Evolutionary conservation across 2,329 filamentous ascomycete genomes (phyloP), one percentile per base, ranked within the genome.

Genomic region (Colletotrichum limetticola): DNA sequence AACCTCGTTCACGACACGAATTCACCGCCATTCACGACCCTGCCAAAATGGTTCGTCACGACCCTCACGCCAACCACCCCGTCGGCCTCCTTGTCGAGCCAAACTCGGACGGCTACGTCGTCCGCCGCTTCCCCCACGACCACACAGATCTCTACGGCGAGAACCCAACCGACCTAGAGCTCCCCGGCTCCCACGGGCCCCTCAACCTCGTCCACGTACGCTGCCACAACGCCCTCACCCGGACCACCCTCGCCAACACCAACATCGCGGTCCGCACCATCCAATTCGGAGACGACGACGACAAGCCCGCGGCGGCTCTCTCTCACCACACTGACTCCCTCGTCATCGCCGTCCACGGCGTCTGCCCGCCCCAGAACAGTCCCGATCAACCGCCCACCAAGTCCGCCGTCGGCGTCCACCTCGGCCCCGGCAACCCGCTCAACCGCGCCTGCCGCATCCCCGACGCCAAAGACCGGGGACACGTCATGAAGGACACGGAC

Each of bases 41-140:
- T 8, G 42, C 42, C 22, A 46, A 63, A 8, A 55, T 64, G 61
- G 53, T 30, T n/a, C n/a, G 22, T 28, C 61, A 53, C n/a, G 46
- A 63, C n/a, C 61, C 61, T 5, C 46, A 63, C 28, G 28, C 28
- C 46, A 46, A 35, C 28, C 61, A 64, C 30, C 46, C 28, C 22
- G 19, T 64, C 61, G 61, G 61, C 12, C 61, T 53, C 42, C 61
- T 64, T 49, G 22, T 55, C 30, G 61, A 64, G 61, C 30, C 61
- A 5, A 28, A 63, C 28, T 55, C 61, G 1, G 61, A 63, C 28
- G 46, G 46, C 61, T 63, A 63, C n/a, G 46, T 55, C n/a, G 61
- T 64, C 61, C 49, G 42, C 61, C 61, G 61, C 61, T 64, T 64
- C n/a, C 61, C 61, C 42, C 52, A 42, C n/a, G 46, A 53, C 46